Base-by-base conservation (phyloP, 371 early-diverging fungal genomes). In the Batkoa obscura region DNA sequence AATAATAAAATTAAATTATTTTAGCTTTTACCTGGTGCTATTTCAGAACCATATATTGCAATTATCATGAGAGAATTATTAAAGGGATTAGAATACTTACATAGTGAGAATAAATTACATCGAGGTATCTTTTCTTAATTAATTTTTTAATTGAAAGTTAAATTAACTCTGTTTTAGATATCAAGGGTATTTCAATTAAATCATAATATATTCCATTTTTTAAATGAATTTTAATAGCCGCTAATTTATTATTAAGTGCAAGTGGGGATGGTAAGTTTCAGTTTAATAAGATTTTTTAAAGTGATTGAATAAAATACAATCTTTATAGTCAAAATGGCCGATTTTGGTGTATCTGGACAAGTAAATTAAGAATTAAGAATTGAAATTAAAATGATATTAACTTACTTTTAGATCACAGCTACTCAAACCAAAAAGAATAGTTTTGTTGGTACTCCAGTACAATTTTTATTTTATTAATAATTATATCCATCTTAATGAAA, bases 341-440 rank as follows among this genome's bases (percentile, higher is more conserved):
- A 97, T 70, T 97, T 97, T 75, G 98, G 98, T 34, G 96, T 97
- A 10, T 90, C 92, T 10, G 93, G 91, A 38, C 94, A 93, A 72
- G 76, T 81, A 65, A 46, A 23, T 43, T 55, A 15, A 45, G 3
- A 4, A 4, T 8, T 3, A 8, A 3, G 17, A 13, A 95, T 35
- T 33, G 10, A 23, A 30, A 32, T 36, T 15, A 13, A 10, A 35
- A 13, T 53, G 23, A 30, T 53, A 1, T 37, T 8, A 47, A 17
- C 36, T 43, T 9, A 43, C 2, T 13, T 41, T 56, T 58, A 83
- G 80, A 73, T 96, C 15, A 89, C 93, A 13, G 90, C 89, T 2
- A 93, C 87, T 23, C 75, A 86, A 69, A 90, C 83, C 38, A 90
- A 89, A 69, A 94, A 88, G 69, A 90, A 88, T 65, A 99, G 98